These are phyloP conservation scores for Stephania cephalantha DNA, from an alignment of 164 flowering plant genomes.

Conservation along the genomic window DNA sequence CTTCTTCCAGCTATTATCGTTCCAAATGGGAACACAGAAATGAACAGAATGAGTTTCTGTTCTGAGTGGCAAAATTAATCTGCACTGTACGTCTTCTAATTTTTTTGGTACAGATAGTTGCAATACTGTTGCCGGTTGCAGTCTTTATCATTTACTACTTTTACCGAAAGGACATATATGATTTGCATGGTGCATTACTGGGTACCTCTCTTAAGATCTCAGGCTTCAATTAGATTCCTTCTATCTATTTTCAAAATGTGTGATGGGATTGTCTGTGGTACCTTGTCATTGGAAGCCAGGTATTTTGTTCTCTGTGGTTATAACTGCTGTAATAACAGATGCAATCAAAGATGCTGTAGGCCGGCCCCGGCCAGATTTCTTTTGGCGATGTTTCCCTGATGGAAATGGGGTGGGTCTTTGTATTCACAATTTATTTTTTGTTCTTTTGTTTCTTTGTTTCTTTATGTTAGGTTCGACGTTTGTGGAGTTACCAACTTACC, in stretches of 20 bases:
- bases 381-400: conserved; percentile 66
- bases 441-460: background rate
- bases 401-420: conserved; percentile 45
- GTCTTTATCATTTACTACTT: conserved; percentile 30
- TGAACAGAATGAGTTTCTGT: background rate
- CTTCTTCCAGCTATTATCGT: background rate
- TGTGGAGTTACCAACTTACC: background rate
- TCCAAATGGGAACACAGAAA: background rate
- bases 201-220: conserved; percentile 20
- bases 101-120: conserved; percentile 12
- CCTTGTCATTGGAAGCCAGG: conserved; percentile 32
- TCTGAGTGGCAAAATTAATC: background rate
- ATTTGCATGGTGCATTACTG: conserved; percentile 45
- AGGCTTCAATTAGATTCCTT: background rate
- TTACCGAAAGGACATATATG: conserved; percentile 42
- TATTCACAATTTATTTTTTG: background rate
- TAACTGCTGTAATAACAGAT: conserved; percentile 73
- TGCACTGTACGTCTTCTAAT: background rate
- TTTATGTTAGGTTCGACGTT: background rate
- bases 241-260: background rate
- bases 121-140: conserved; percentile 15
- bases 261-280: conserved; percentile 5
- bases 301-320: conserved; percentile 55
- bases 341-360: conserved; percentile 75
- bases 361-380: conserved; percentile 44